phyloP scores from a whole-genome alignment of 1,139 yeast genomes.

The Debaryomycetaceae sp. region DNA sequence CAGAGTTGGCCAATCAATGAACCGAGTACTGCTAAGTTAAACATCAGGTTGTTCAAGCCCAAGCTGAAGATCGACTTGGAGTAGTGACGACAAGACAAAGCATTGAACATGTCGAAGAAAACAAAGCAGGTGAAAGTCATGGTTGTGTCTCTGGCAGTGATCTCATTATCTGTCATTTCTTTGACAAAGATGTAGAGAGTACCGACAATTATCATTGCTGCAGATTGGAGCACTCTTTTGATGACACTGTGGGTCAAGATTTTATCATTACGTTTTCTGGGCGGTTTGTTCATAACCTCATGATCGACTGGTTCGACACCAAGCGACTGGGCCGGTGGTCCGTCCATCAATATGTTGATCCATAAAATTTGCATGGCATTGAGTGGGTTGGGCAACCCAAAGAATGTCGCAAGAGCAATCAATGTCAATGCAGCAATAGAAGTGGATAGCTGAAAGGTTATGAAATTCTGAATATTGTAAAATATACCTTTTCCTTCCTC shows the following conservation, averaged over 20 bases:
- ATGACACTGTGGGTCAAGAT: slow-evolving; percentile 70
- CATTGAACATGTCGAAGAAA: slow-evolving; percentile 92
- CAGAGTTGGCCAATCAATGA: slow-evolving; percentile 89
- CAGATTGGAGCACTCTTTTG: slow-evolving; percentile 71
- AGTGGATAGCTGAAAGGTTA: slow-evolving; percentile 92
- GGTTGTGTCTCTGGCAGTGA: slow-evolving; percentile 95
- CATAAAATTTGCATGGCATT: slow-evolving; percentile 98
- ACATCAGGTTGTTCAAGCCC: slow-evolving; percentile 81
- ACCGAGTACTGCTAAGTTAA: slow-evolving; percentile 88
- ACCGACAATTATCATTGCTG: slow-evolving; percentile 67
- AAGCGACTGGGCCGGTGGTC: slow-evolving; percentile 97
- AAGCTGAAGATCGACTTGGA: slow-evolving; percentile 76
- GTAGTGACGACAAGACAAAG: slow-evolving; percentile 84
- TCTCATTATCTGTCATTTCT: slow-evolving; percentile 78
- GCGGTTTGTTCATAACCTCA: slow-evolving; percentile 92
- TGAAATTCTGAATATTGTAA: slow-evolving; percentile 87
- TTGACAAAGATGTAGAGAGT: slow-evolving; percentile 80
- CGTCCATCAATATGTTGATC: slow-evolving; percentile 98
- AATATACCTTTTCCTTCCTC: slow-evolving; percentile 97
- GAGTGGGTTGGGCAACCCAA: slow-evolving; percentile 90
- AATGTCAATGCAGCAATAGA: slow-evolving; percentile 91
- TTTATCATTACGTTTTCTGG: slow-evolving; percentile 79
- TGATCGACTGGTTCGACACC: slow-evolving; percentile 98
- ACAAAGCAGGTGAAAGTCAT: slow-evolving; percentile 98
- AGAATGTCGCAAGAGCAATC: slow-evolving; percentile 81